Evolutionary conservation across 306 rosid species (phyloP), one percentile per base, ranked within the genome.

Genomic region (Phaseolus lunatus): DNA sequence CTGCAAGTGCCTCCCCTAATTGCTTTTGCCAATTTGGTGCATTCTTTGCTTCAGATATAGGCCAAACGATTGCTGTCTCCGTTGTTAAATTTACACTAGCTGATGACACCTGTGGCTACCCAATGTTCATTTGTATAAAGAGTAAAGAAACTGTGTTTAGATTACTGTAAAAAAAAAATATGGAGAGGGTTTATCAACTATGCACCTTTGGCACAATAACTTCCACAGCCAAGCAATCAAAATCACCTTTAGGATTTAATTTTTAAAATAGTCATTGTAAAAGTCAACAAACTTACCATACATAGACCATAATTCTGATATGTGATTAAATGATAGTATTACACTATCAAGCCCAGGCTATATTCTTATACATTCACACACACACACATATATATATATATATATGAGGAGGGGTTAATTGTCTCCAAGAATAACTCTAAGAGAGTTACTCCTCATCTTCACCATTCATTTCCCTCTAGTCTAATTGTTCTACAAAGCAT

Each of bases 51-150:
- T 88, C 97, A 47, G 93, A 90, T 63, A 89, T 91, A 19, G 98
- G 98, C 97, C 98, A 95, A 70, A 95, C 89, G 37, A 95, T 79
- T 68, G 97, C 98, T 50, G 95, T 91, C 90, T 95, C 98, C 14
- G 98, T 95, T 35, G 97, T 88, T 74, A 95, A 91, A 77, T 92
- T 95, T 78, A 95, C 97, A 85, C 84, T 92, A 31, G 95, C 98
- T 57, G 96, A 88, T 23, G 97, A 88, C 50, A 95, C 98, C 87
- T 84, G 91, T 45, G 97, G 89, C 98, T 95, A 91, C 26, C 64
- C 82, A 81, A 80, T 70, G 89, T 43, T 59, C 81, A 79, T 84
- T 77, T 26, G 78, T 50, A 77, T 49, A 63, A 61, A 80, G 70
- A 73, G 81, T 49, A 75, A 68, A 53, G 77, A 73, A 45, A 0